Evolutionary conservation across 306 rosid species (phyloP).

Genomic region (Coriaria nepalensis): DNA sequence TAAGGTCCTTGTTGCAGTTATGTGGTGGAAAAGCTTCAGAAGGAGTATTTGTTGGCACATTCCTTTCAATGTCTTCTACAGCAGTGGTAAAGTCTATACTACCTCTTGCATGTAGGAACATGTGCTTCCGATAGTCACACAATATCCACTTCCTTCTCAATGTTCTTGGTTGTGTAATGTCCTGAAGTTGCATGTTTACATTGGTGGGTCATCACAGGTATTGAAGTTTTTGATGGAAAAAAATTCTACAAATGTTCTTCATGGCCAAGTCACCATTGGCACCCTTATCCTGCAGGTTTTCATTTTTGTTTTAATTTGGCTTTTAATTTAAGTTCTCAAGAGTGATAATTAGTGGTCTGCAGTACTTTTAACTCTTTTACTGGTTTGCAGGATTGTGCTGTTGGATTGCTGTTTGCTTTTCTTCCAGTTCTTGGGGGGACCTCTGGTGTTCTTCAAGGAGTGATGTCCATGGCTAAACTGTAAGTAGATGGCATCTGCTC

Average conservation of each 20-base stretch:
- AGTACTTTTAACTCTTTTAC: neutral
- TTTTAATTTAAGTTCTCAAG: neutral
- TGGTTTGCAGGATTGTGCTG: constrained; percentile 39
- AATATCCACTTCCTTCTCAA: neutral
- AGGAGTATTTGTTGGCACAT: constrained; percentile 88
- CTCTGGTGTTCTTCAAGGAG: constrained; percentile 88
- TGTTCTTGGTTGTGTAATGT: constrained; percentile 5
- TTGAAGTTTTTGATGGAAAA: constrained; percentile 91
- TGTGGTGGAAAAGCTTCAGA: constrained; percentile 96
- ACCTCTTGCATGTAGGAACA: constrained; percentile 11
- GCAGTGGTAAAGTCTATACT: constrained; percentile 40
- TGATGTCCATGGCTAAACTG: constrained; percentile 82
- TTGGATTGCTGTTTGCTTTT: constrained; percentile 50
- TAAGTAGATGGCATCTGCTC: constrained; percentile 24
- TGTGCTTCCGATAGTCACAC: neutral
- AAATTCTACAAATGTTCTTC: constrained; percentile 71
- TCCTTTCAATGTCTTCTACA: constrained; percentile 96
- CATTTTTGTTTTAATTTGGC: constrained; percentile 9
- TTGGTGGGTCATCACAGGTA: constrained; percentile 38
- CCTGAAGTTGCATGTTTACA: neutral
- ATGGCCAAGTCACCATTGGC: constrained; percentile 96
- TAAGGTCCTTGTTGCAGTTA: constrained; percentile 56
- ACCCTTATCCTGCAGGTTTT: constrained; percentile 53
- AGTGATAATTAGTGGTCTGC: neutral
- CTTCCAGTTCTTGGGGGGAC: constrained; percentile 95